These are phyloP conservation scores for Phytopythium sindhum DNA, from an alignment of 352 stramenopile species.

Conservation along the genomic window DNA sequence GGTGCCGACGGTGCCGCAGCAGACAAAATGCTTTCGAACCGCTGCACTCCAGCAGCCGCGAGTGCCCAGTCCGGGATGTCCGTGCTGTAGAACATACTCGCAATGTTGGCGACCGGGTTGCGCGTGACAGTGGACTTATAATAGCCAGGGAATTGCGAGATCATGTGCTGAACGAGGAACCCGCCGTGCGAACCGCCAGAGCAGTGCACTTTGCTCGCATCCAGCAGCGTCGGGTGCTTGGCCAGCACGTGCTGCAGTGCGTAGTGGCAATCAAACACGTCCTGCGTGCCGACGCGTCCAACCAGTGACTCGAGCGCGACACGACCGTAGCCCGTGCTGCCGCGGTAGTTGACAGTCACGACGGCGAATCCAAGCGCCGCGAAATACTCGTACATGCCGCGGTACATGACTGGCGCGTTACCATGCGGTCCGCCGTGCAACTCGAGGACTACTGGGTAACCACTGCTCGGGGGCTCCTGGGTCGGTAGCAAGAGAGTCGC, in stretches of 20 bases:
- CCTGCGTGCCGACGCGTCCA: conserved; percentile 87
- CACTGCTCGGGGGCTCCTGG: conserved; percentile 21
- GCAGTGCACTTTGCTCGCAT: conserved; percentile 85
- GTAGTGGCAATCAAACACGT: conserved; percentile 92
- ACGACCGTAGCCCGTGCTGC: conserved; percentile 93
- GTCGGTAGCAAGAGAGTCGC: conserved; percentile 71
- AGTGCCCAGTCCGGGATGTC: conserved; percentile 98
- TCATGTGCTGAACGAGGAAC: conserved; percentile 92
- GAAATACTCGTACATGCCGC: conserved; percentile 88
- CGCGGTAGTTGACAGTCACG: conserved; percentile 94
- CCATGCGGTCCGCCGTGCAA: conserved; percentile 93
- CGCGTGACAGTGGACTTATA: conserved; percentile 89
- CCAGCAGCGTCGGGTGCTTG: conserved; percentile 46
- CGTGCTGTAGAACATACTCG: conserved; percentile 90
- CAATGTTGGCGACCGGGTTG: conserved; percentile 95
- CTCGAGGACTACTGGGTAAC: conserved; percentile 79
- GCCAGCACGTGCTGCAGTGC: conserved; percentile 72
- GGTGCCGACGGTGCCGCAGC: conserved; percentile 19
- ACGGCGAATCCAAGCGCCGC: conserved; percentile 88
- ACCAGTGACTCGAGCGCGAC: conserved; percentile 87
- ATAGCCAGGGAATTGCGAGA: conserved; percentile 92
- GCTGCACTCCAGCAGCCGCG: conserved; percentile 75
- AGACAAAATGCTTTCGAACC: conserved; percentile 86
- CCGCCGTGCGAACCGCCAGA: conserved; percentile 95
- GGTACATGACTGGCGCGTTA: conserved; percentile 83